Evolutionary conservation across 1,139 yeast genomes (phyloP).

Genomic region (Suhomyces taliae): DNA sequence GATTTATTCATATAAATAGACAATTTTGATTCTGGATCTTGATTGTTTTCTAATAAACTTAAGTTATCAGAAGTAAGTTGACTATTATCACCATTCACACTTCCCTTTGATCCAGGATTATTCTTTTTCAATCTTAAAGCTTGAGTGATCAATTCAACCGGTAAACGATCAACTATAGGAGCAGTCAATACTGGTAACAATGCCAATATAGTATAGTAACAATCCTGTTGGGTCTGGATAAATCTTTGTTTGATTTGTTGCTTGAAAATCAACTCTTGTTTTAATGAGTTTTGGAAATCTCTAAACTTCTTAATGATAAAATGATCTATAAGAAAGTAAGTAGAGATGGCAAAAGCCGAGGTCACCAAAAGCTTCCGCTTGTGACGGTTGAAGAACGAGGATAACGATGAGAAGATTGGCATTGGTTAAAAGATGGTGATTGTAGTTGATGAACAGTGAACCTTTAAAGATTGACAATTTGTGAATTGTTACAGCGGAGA

Average conservation of each 20-base stretch:
- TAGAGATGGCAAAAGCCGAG: conserved; percentile 57
- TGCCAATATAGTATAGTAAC: conserved; percentile 80
- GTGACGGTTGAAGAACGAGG: conserved; percentile 61
- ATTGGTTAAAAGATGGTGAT: conserved; percentile 16
- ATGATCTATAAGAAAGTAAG: conserved; percentile 57
- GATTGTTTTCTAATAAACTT: conserved; percentile 32
- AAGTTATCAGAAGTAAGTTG: conserved; percentile 43
- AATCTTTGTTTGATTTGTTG: conserved; percentile 71
- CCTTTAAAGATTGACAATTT: not conserved
- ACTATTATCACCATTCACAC: conserved; percentile 13
- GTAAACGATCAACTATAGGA: conserved; percentile 61
- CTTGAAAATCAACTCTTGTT: conserved; percentile 73
- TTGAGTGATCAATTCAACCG: conserved; percentile 73
- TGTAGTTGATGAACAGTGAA: not conserved
- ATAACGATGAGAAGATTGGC: conserved; percentile 54
- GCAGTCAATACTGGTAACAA: conserved; percentile 74
- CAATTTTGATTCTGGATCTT: conserved; percentile 26
- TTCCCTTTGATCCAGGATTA: conserved; percentile 19
- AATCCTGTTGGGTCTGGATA: conserved; percentile 90
- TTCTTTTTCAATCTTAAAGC: conserved; percentile 65
- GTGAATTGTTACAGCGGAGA: not conserved
- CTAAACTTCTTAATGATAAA: conserved; percentile 58
- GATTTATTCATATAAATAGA: conserved; percentile 42
- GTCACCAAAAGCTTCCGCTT: conserved; percentile 58
- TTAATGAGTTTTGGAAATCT: conserved; percentile 66